Base-by-base conservation (phyloP, 139 green algal genomes). In the Gonium pectorale region DNA sequence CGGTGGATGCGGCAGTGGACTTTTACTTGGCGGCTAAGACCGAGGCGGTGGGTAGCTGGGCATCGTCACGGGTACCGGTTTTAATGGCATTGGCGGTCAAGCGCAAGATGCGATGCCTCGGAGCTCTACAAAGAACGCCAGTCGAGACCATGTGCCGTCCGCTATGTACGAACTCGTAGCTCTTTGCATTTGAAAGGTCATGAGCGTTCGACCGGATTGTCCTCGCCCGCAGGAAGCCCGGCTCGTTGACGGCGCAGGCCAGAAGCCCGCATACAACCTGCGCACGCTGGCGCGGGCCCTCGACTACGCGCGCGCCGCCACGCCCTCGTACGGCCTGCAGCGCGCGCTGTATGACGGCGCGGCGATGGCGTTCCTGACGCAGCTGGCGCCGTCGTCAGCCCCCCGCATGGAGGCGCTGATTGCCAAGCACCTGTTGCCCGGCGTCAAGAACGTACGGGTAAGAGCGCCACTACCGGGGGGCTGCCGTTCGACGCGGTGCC, bases 361-460 rank as follows among this genome's bases (percentile, higher is more conserved):
- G 27, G 89, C 86, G 79, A 99, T 99, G 97, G 93, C 92, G 7
- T 99, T 99, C 86, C 72, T 95, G 43, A 99, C 98, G 8, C 94
- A 97, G 87, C 92, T 98, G 64, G 87, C 93, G 41, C 86, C 80
- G 17, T 77, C 86, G 9, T 64, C 52, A 21, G 89, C 77, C 27
- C 88, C 89, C 3, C 79, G 71, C 52, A 89, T 99, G 86, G 90
- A 97, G 80, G 73, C 51, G 24, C 92, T 99, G 2, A 92, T 98
- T 79, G 40, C 83, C 5, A 84, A 87, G 85, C 63, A 88, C 59
- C 79, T 90, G 68, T 78, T 92, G 69, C 82, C 85, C 27, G 86
- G 73, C 0, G 70, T 84, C 21, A 94, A 90, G 77, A 90, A 63
- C 75, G 41, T 91, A 62, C 95, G 95, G 91, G 92, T 93, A 79